Base-by-base conservation (phyloP, 306 rosid species). In the Prunus fruticosa region DNA sequence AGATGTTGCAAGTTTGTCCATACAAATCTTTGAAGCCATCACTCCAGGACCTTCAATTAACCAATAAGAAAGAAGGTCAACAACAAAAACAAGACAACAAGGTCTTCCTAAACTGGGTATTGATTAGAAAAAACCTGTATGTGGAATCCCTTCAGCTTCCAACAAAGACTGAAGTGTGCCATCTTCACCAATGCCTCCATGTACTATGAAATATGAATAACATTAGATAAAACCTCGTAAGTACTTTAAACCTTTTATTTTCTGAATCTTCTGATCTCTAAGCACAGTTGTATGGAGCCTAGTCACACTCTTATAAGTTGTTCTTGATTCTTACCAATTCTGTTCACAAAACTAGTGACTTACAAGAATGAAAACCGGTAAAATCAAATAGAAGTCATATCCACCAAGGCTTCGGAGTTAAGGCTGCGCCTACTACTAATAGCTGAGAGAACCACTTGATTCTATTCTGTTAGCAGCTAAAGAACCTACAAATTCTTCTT, bases 181-280 rank as follows among this genome's bases (percentile, higher is more conserved):
- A 78, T 94, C 96, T 88, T 94, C 98, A 65, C 98, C 98, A 67
- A 94, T 91, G 82, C 98, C 98, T 86, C 98, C 98, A 87, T 94
- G 98, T 87, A 94, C 98, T 94, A 47, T 23, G 78, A 64, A 94
- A 97, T 94, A 43, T 23, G 78, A 64, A 79, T 46, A 74, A 74
- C 78, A 72, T 53, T 63, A 76, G 76, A 71, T 54, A 73, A 38
- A 74, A 80, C 57, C 69, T 73, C 43, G 49, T 76, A 69, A 77
- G 70, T 61, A 34, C 50, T 71, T 32, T 34, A 27, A 30, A 34
- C 38, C 11, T 43, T 15, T 76, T 18, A 57, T 67, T 73, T 41
- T 43, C 15, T 75, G 56, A 16, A 15, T 28, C 46, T 67, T 73
- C 34, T 76, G 18, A 49, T 27, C 38, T 60, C 18, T 30, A 30